phyloP scores from a whole-genome alignment of 2,329 filamentous ascomycete species.

The Fusarium oxysporum region DNA sequence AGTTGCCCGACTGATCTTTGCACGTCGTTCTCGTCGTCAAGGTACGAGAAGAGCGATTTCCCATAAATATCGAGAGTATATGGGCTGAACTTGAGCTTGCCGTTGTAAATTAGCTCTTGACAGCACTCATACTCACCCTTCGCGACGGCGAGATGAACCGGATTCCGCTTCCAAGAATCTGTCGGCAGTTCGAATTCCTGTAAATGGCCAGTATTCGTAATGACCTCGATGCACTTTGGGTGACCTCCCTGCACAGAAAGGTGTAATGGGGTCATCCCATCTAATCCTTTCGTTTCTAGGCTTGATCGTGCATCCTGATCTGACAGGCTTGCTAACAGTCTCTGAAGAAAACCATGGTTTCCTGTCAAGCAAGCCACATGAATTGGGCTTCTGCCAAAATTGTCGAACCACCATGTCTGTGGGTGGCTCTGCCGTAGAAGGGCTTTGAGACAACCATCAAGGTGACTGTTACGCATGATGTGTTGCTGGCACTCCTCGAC shows the following conservation, averaged over 20 bases:
- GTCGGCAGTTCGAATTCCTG: neutral
- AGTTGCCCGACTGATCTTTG: neutral
- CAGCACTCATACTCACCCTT: neutral
- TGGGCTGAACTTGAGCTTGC: neutral
- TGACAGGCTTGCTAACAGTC: rapidly evolving
- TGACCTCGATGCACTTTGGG: neutral
- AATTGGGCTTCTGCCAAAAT: neutral
- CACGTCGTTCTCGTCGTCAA: neutral
- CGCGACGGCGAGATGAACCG: neutral
- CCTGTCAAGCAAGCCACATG: neutral
- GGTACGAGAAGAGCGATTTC: neutral
- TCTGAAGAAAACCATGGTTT: neutral
- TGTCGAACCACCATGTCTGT: neutral
- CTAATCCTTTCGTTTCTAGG: neutral
- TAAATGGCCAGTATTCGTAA: neutral
- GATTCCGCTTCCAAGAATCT: neutral
- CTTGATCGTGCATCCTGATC: neutral
- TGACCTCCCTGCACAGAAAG: neutral
- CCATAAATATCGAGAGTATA: neutral
- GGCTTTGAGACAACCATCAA: neutral
- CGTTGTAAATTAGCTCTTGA: neutral
- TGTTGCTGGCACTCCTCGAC: neutral
- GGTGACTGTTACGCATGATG: too few species aligned
- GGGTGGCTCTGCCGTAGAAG: neutral
- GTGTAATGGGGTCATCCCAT: neutral